Base-by-base conservation (phyloP, 129 eudicot species). In the Erigeron canadensis region DNA sequence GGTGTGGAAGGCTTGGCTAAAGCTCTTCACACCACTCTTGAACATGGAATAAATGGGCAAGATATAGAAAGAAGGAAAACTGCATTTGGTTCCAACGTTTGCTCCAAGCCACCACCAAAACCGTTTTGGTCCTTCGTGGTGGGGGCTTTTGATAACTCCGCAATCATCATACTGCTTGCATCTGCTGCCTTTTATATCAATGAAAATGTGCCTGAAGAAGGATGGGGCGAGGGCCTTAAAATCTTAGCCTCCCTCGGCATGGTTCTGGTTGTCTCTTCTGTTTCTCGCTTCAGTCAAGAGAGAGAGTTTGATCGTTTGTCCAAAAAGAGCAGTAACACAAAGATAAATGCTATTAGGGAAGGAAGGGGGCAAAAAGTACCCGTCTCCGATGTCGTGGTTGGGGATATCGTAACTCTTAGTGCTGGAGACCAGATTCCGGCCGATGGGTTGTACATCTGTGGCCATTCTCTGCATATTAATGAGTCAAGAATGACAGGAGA, bases 401-500 rank as follows among this genome's bases (percentile, higher is more conserved):
- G 97, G 16, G 97, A 91, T 48, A 85, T 91, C 0, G 81, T 88
- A 23, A 56, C 74, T 41, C 79, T 91, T 16, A 86, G 74, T 0
- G 88, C 82, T 0, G 97, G 97, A 19, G 93, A 91, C 81, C 97
- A 86, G 58, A 73, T 88, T 42, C 90, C 96, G 0, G 96, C 97
- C 0, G 96, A 91, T 11, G 96, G 97, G 12, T 23, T 91, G 66
- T 88, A 84, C 81, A 56, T 91, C 8, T 83, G 79, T 1, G 97
- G 96, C 11, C 86, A 88, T 59, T 88, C 97, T 12, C 73, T 91
- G 63, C 89, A 78, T 40, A 79, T 91, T 19, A 96, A 91, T 9
- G 97, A 91, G 57, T 88, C 97, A 3, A 86, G 96, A 75, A 84
- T 88, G 87, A 88, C 97, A 0, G 96, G 97, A 21, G 93, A 91